Conservation (phyloP, 2,329 filamentous ascomycete species). For the Alternaria sp. region DNA sequence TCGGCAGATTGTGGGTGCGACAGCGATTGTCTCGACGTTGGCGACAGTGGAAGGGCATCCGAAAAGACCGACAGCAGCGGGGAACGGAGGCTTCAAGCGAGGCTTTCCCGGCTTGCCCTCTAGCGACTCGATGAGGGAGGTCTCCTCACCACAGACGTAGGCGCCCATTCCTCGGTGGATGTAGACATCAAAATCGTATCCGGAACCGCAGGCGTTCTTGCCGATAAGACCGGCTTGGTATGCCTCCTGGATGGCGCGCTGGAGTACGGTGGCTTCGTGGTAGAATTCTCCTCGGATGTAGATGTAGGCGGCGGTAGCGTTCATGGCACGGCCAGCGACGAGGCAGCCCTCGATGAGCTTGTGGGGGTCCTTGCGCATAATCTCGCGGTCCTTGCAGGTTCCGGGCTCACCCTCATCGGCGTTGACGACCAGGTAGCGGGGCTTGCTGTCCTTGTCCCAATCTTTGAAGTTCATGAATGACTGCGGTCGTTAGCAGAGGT, state of each 20-base stretch:
- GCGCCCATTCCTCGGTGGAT: constrained; percentile 96
- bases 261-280: constrained; percentile 90
- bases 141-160: constrained; percentile 98
- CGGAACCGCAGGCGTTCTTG: constrained; percentile 96
- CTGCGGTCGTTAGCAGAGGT: constrained; percentile 55
- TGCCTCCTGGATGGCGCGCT: constrained; percentile 96
- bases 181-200: constrained; percentile 98
- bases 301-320: constrained; percentile 97
- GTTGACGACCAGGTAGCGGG: constrained; percentile 96
- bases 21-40: constrained; percentile 96
- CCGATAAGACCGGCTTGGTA: constrained; percentile 94
- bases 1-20: constrained; percentile 93
- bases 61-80: constrained; percentile 94
- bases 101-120: constrained; percentile 99
- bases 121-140: constrained; percentile 94
- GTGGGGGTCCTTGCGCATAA: constrained; percentile 99
- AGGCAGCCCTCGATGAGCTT: constrained; percentile 98
- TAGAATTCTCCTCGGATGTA: constrained; percentile 99
- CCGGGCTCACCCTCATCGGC: constrained; percentile 98
- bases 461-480: constrained; percentile 99
- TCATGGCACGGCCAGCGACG: constrained; percentile 96
- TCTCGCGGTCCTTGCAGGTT: constrained; percentile 99
- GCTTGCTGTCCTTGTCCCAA: constrained; percentile 97
- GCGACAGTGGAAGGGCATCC: constrained; percentile 97
- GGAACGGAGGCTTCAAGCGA: constrained; percentile 97